Conservation (phyloP, 2,329 filamentous ascomycete species). For the Fusarium marasasianum region DNA sequence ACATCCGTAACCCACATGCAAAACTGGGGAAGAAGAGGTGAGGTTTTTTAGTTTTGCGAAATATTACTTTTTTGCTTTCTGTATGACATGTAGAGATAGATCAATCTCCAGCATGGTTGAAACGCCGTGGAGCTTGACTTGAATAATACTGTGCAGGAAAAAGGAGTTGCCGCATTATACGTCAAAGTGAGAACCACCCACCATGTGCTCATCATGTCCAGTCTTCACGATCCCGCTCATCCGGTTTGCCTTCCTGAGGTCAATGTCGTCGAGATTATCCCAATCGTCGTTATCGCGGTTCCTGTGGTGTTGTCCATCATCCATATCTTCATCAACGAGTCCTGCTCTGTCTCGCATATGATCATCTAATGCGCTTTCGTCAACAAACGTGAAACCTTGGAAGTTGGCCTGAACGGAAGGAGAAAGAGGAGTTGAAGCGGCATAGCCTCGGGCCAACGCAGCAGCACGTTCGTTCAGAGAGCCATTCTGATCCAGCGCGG, state of each 20-base stretch:
- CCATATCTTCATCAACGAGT: slow-evolving; percentile 68
- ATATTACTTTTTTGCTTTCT: slow-evolving; percentile 44
- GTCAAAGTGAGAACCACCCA: slow-evolving; percentile 71
- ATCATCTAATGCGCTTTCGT: slow-evolving; percentile 93
- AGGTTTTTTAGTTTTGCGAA: slow-evolving; percentile 31
- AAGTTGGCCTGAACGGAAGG: slow-evolving; percentile 98
- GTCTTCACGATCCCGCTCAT: slow-evolving; percentile 73
- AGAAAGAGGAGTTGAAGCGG: slow-evolving; percentile 89
- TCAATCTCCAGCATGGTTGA: slow-evolving; percentile 39
- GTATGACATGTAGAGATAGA: slow-evolving; percentile 38
- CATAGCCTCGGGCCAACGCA: slow-evolving; percentile 83
- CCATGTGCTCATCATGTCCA: slow-evolving; percentile 70
- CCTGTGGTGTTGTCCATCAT: slow-evolving; percentile 59
- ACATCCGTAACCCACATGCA: slow-evolving; percentile 40
- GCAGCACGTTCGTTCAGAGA: slow-evolving; percentile 93
- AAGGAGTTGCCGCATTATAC: slow-evolving; percentile 54
- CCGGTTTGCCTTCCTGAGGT: slow-evolving; percentile 62
- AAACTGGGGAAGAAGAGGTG: slow-evolving; percentile 14
- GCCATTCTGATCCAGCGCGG: slow-evolving; percentile 84
- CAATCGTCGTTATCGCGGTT: slow-evolving; percentile 59
- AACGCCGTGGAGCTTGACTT: slow-evolving; percentile 38
- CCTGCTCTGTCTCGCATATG: slow-evolving; percentile 70
- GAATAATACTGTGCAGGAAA: slow-evolving; percentile 26
- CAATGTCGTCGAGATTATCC: slow-evolving; percentile 67
- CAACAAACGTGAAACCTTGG: slow-evolving; percentile 98